Evolutionary conservation across 2,329 filamentous ascomycete genomes (phyloP).

Genomic region (Tolypocladium album): DNA sequence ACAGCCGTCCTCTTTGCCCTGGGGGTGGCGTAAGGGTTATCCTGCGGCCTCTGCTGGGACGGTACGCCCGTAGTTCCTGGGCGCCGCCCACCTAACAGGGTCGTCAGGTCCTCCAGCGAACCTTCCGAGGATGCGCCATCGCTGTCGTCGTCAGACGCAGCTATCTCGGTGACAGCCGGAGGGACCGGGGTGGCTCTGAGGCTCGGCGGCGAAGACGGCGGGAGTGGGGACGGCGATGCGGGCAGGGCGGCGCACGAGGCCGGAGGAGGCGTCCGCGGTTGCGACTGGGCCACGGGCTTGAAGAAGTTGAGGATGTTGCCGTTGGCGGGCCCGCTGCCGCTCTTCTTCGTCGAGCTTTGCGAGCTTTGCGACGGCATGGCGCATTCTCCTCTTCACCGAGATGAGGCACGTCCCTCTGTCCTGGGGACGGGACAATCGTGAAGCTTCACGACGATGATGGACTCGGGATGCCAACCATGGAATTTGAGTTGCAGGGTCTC

Average conservation of each 20-base stretch:
- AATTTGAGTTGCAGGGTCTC: not conserved
- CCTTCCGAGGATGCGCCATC: conserved; percentile 43
- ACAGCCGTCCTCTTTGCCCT: conserved; percentile 34
- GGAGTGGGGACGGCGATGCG: conserved; percentile 11
- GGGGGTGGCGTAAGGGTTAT: conserved; percentile 28
- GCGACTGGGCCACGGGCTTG: conserved; percentile 15
- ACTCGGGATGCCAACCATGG: not conserved
- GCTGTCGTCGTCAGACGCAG: conserved; percentile 62
- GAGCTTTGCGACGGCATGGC: conserved; percentile 13
- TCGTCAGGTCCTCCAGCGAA: conserved; percentile 42
- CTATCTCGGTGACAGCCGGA: conserved; percentile 35
- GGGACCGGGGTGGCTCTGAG: conserved; percentile 15
- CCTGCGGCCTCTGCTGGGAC: conserved; percentile 1
- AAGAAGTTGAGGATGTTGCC: conserved; percentile 28
- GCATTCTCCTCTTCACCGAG: not conserved
- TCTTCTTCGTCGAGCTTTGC: conserved; percentile 11
- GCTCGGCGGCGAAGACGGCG: conserved; percentile 14
- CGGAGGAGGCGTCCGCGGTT: conserved; percentile 3
- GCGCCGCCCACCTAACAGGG: conserved; percentile 17
- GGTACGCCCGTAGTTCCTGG: conserved; percentile 6
- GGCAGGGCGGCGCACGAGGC: conserved; percentile 6
- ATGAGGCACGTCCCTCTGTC: not conserved
- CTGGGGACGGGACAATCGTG: not conserved
- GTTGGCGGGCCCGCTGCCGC: conserved; percentile 2
- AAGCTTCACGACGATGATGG: not conserved